Percentiles rank a stretch among this genome's conserved stretches.
Evolutionary conservation across 139 green algal genomes (phyloP).

Genomic region (Picochlorum sp.): DNA sequence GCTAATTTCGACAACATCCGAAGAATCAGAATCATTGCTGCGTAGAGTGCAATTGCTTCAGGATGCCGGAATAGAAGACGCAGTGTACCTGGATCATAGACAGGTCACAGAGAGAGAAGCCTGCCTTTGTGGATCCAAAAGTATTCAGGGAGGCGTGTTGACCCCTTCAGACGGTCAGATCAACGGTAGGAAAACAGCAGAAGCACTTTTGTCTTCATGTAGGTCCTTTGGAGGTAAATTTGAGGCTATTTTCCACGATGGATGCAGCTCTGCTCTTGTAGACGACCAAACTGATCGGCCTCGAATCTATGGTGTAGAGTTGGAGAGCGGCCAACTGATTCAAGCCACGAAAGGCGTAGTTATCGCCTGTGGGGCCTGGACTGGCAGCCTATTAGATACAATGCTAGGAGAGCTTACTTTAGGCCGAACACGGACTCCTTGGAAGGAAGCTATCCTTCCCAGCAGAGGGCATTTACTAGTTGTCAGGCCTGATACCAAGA

Average conservation of each 20-base stretch:
- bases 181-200: constrained; percentile 39
- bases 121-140: background rate
- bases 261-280: background rate
- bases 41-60: constrained; percentile 17
- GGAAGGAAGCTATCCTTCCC: constrained; percentile 37
- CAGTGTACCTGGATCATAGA: background rate
- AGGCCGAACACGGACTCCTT: constrained; percentile 8
- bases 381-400: constrained; percentile 11
- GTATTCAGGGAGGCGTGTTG: background rate
- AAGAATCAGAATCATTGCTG: constrained; percentile 29
- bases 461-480: constrained; percentile 53
- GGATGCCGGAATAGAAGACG: constrained; percentile 11
- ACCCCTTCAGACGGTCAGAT: constrained; percentile 24
- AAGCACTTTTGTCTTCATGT: constrained; percentile 33
- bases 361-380: constrained; percentile 59
- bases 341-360: constrained; percentile 27
- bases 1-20: constrained; percentile 29
- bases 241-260: background rate
- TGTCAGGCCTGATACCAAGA: constrained; percentile 18
- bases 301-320: constrained; percentile 2
- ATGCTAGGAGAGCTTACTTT: constrained; percentile 2
- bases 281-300: background rate
- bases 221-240: background rate
- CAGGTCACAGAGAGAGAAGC: background rate
- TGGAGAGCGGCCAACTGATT: constrained; percentile 13